Conservation (phyloP, 2,329 filamentous ascomycete genomes). For the Exophiala bonariae region DNA sequence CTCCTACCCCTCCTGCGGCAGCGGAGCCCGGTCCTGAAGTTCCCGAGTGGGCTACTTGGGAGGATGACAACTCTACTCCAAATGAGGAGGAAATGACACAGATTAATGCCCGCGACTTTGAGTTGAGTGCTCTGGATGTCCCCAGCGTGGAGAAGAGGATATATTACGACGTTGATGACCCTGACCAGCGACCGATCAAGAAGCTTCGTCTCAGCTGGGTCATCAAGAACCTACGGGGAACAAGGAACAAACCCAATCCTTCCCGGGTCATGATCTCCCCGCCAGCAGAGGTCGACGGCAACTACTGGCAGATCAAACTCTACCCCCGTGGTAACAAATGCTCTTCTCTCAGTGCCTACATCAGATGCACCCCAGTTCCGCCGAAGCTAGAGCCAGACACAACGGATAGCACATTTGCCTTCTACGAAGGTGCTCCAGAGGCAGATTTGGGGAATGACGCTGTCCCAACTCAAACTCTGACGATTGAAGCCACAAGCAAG, state of each 20-base stretch:
- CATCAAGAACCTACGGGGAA: slow-evolving; percentile 60
- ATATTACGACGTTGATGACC: slow-evolving; percentile 57
- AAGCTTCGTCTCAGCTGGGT: slow-evolving; percentile 60
- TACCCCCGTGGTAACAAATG: slow-evolving; percentile 62
- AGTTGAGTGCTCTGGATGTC: slow-evolving; percentile 57
- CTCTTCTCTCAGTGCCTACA: slow-evolving; percentile 59
- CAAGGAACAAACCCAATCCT: slow-evolving; percentile 59
- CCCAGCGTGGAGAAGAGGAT: slow-evolving; percentile 51
- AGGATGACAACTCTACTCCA: slow-evolving; percentile 57
- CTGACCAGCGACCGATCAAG: slow-evolving; percentile 55
- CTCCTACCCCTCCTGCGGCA: slow-evolving; percentile 15
- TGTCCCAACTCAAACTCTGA: slow-evolving; percentile 12
- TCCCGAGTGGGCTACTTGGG: slow-evolving; percentile 53
- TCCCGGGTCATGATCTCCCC: slow-evolving; percentile 60
- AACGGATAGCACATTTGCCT: slow-evolving; percentile 41
- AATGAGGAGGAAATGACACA: slow-evolving; percentile 60
- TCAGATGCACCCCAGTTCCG: slow-evolving; percentile 59
- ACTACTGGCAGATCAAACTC: slow-evolving; percentile 67
- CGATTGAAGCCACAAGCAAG: slow-evolving; percentile 5
- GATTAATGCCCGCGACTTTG: slow-evolving; percentile 51
- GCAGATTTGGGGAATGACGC: slow-evolving; percentile 35
- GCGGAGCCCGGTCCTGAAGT: slow-evolving; percentile 5
- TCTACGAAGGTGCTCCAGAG: slow-evolving; percentile 40
- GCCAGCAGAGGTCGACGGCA: slow-evolving; percentile 56
- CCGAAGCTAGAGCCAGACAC: slow-evolving; percentile 38